Conservation (phyloP, 495 filamentous ascomycete genomes). For the Cetradonia linearis region DNA sequence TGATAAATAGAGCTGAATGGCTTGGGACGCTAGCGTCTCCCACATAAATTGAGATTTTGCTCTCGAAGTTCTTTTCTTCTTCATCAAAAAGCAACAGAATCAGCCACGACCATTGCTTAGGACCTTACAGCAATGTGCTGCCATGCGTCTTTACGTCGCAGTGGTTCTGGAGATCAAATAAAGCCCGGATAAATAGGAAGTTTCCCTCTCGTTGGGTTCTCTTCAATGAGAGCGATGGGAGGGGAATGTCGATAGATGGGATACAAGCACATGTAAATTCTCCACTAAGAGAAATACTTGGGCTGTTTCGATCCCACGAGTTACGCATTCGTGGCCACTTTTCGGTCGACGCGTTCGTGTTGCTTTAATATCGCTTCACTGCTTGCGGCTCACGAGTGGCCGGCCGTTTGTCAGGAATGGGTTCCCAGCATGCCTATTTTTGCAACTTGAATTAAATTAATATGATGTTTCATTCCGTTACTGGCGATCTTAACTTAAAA, state of each 20-base stretch:
- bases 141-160: conserved; percentile 41
- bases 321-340: background rate
- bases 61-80: conserved; percentile 32
- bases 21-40: background rate
- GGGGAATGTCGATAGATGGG: conserved; percentile 58
- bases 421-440: background rate
- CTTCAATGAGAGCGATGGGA: conserved; percentile 57
- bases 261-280: conserved; percentile 35
- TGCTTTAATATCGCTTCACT: background rate
- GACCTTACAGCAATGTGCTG: conserved; percentile 49
- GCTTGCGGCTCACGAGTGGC: conserved; percentile 7
- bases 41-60: conserved; percentile 21
- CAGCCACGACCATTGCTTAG: conserved; percentile 55
- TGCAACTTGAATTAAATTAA: background rate
- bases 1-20: background rate
- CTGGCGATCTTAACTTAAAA: conserved; percentile 5
- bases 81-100: conserved; percentile 50
- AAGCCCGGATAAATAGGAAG: conserved; percentile 53
- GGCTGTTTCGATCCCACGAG: background rate
- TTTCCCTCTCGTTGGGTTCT: conserved; percentile 51
- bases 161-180: conserved; percentile 48
- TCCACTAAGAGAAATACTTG: background rate
- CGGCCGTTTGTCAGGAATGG: conserved; percentile 2
- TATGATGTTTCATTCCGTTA: conserved; percentile 17
- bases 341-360: conserved; percentile 3